phyloP scores from a whole-genome alignment of 1,139 yeast species.

The Suhomyces guaymorum region DNA sequence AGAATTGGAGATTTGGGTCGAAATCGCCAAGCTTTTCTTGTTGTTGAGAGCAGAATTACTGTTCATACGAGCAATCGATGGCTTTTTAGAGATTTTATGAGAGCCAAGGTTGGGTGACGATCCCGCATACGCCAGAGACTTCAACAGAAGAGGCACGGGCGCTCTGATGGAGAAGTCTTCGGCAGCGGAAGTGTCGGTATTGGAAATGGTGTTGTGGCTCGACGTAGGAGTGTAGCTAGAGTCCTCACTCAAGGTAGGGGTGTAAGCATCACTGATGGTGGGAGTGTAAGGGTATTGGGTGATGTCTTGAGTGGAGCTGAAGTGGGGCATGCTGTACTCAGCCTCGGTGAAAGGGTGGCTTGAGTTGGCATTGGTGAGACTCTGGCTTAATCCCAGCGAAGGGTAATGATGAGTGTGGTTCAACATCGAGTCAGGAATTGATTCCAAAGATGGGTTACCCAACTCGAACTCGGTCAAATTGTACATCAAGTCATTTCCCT shows the following conservation, averaged over 20 bases:
- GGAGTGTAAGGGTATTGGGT: conserved; percentile 21
- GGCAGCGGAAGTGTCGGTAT: conserved; percentile 4
- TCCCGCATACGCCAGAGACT: conserved; percentile 15
- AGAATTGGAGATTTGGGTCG: conserved; percentile 19
- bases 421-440: conserved; percentile 25
- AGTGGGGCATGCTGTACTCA: conserved; percentile 10
- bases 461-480: conserved; percentile 29
- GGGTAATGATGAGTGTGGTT: conserved; percentile 7
- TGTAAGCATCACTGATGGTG: conserved; percentile 21
- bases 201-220: conserved; percentile 7
- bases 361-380: conserved; percentile 6
- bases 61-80: conserved; percentile 23
- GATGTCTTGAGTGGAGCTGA: conserved; percentile 14
- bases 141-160: conserved; percentile 18
- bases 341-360: conserved; percentile 2
- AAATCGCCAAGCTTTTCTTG: conserved; percentile 23
- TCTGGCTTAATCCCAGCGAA: conserved; percentile 10
- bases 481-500: conserved; percentile 25
- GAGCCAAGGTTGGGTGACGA: conserved; percentile 18
- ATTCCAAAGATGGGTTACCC: conserved; percentile 31
- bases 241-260: conserved; percentile 25
- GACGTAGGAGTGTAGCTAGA: conserved; percentile 26
- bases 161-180: conserved; percentile 17
- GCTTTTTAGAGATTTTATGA: conserved; percentile 23
- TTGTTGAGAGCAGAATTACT: conserved; percentile 14